Evolutionary conservation across 2,329 filamentous ascomycete species (phyloP), one percentile per base, ranked within the genome.

Genomic region (Pseudopithomyces chartarum): DNA sequence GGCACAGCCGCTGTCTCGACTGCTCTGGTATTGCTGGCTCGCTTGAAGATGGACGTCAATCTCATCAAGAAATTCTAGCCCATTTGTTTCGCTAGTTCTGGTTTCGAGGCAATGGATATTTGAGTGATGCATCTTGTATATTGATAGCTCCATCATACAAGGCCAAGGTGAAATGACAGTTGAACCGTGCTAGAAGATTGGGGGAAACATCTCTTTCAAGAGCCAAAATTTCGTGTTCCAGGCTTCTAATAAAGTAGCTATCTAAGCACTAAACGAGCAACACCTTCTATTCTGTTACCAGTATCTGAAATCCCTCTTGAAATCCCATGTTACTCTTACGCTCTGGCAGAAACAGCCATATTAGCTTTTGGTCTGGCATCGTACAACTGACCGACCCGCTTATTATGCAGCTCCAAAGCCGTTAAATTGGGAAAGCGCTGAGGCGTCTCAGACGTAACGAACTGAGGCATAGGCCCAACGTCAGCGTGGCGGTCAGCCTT

Each of bases 401-500:
- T 53, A 22, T 53, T 46, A 20, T 54, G 52, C 8, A 54, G 26
- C 36, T 54, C 52, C 33, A 54, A 29, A 29, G 43, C 52, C 19
- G 52, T 54, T 44, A 54, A 23, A 23, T n/a, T 49, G 10, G 46
- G 46, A 22, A 49, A 39, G 12, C 44, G 32, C 52, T 43, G 43
- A 19, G 43, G 52, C 43, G 38, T 54, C 44, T 54, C 33, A 20
- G 34, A 33, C 33, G 52, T 48, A 26, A 54, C 42, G 44, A 54
- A 54, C n/a, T 15, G 43, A 26, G 43, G 15, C 52, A 54, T 38
- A 11, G 43, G 52, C 33, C 33, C 36, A 12, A 54, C 44, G 22
- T 42, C 36, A 38, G 65, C 59, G 15, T 74, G 63, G 22, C 63
- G 60, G 55, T 73, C 65, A 29, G 72, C 67, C 15, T 60, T 64